Evolutionary conservation across 1,284 basidiomycete genomes (phyloP).

Genomic region (Leccinum insolens): DNA sequence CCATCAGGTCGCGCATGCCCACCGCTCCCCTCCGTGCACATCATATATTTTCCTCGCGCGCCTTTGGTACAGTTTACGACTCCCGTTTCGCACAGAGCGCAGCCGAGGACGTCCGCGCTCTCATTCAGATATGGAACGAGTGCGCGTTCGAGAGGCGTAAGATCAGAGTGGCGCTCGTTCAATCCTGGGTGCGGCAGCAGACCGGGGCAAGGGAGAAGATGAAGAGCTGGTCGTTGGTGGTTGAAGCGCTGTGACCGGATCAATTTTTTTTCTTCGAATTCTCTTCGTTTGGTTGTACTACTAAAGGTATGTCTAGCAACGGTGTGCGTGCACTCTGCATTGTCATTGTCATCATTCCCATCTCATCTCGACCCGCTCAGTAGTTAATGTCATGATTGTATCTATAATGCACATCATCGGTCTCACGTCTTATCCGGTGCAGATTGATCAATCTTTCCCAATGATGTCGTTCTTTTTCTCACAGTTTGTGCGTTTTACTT

Average conservation of each 20-base stretch:
- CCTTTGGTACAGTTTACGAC: slow-evolving; percentile 28
- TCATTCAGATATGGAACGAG: slow-evolving; percentile 35
- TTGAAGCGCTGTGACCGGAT: slow-evolving; percentile 31
- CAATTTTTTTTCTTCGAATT: neutral
- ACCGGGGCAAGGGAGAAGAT: slow-evolving; percentile 2
- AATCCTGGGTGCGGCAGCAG: neutral
- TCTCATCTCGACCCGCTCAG: slow-evolving; percentile 1
- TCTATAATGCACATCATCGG: neutral
- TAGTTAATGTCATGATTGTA: neutral
- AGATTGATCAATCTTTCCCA: neutral
- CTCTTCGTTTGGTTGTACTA: slow-evolving; percentile 5
- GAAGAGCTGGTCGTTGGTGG: slow-evolving; percentile 19
- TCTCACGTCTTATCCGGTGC: neutral
- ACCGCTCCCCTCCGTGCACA: slow-evolving; percentile 16
- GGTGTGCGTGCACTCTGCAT: slow-evolving; percentile 1
- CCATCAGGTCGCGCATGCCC: slow-evolving; percentile 27
- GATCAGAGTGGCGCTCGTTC: slow-evolving; percentile 20
- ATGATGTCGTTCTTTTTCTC: neutral
- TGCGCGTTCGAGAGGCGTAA: slow-evolving; percentile 36
- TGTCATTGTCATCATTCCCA: neutral
- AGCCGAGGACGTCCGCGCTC: slow-evolving; percentile 29
- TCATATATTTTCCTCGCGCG: slow-evolving; percentile 18
- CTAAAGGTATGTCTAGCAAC: neutral
- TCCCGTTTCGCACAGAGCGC: slow-evolving; percentile 22
- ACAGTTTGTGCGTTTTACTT: neutral